Conservation (phyloP, 768 basidiomycete species). For the Obba rivulosa region DNA sequence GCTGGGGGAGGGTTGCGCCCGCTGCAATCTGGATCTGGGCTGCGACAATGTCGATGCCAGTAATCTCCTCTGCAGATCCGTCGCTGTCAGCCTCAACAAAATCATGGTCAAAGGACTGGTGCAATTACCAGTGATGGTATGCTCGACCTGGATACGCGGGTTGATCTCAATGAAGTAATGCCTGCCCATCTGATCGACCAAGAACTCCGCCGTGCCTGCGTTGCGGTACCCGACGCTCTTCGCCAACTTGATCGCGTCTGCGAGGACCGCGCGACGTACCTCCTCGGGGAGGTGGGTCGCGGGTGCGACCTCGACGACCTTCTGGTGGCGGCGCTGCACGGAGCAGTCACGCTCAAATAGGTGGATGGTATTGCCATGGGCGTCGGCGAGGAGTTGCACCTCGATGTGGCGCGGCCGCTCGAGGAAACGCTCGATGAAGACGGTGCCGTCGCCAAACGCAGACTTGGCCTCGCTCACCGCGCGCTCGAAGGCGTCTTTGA, state of each 20-base stretch:
- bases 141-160: constrained; percentile 99
- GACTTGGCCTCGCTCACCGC: constrained; percentile 94
- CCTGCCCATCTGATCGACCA: constrained; percentile 93
- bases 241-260: constrained; percentile 91
- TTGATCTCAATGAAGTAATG: constrained; percentile 99
- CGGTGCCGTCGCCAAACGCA: constrained; percentile 97
- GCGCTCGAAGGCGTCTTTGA: constrained; percentile 83
- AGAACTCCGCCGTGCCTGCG: constrained; percentile 97
- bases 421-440: constrained; percentile 97
- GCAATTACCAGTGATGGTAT: constrained; percentile 88
- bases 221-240: constrained; percentile 93
- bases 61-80: constrained; percentile 84
- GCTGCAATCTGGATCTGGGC: constrained; percentile 99
- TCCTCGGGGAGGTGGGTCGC: constrained; percentile 92
- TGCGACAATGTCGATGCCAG: constrained; percentile 97
- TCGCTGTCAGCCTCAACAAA: too few species aligned
- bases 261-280: constrained; percentile 79
- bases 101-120: background rate
- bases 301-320: constrained; percentile 98
- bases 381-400: constrained; percentile 92
- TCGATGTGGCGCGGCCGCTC: constrained; percentile 98
- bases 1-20: constrained; percentile 90
- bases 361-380: constrained; percentile 90
- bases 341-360: constrained; percentile 99
- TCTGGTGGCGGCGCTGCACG: constrained; percentile 96